Evolutionary conservation across 352 stramenopile species (phyloP), one percentile per base, ranked within the genome.

Genomic region (Phytophthora crassamura): DNA sequence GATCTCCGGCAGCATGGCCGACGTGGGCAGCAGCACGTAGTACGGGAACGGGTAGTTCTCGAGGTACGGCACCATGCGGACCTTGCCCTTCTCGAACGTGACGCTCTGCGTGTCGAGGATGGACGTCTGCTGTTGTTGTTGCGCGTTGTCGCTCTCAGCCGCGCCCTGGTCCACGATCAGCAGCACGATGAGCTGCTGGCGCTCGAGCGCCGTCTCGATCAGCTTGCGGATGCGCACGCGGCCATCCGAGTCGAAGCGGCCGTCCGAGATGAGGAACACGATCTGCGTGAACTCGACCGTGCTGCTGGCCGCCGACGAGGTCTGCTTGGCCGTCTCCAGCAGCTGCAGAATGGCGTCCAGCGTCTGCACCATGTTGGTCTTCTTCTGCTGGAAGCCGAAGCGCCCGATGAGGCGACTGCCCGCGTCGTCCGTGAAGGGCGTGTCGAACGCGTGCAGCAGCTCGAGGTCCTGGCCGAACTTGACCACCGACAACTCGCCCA

Each of bases 1-100:
- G 35, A 99, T 98, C 72, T 99, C 98, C 15, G 98, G 98, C 36
- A 99, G 82, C 63, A 95, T 80, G 25, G 89, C 75, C 39, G 99
- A 97, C 55, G 99, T 95, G 5, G 95, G 90, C 18, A 99, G 77
- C 39, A 99, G 76, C 50, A 99, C 91, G 72, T 99, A 99, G 80
- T 99, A 99, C 47, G 98, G 98, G 82, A 99, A 99, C 38, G 98
- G 98, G 71, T 99, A 99, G 79, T 99, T 98, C 62, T 99, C 98
- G 33, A 99, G 90, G 82, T 99, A 99, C 20, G 91, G 83, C 51
- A 95, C 98, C 72, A 99, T 97, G 59, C 95, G 85, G 46, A 98
- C 91, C 64, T 98, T 98, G 40, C 97, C 97, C 49, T 98, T 97
- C 45, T 87, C 77, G 75, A 99, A 99, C 39, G 88, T 94, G 28